Evolutionary conservation across 2,329 filamentous ascomycete genomes (phyloP).

Genomic region (Colletotrichum gloeosporioides): DNA sequence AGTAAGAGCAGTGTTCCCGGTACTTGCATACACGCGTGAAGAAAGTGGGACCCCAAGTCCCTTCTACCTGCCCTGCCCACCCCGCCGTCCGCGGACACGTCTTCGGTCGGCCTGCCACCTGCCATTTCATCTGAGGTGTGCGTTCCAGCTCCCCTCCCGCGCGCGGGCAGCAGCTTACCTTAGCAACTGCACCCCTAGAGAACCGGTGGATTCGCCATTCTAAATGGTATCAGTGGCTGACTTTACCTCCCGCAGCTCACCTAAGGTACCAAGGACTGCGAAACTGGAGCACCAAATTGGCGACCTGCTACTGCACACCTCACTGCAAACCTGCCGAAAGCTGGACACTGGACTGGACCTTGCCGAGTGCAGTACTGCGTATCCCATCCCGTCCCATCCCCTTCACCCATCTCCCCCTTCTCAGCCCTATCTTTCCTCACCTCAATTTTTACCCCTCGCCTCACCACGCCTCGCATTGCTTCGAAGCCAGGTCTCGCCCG

Average conservation of each 20-base stretch:
- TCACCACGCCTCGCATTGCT: constrained; percentile 8
- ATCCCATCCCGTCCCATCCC: constrained; percentile 20
- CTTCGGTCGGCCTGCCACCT: constrained; percentile 13
- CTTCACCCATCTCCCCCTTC: constrained; percentile 23
- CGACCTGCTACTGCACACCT: not conserved
- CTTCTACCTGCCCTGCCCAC: not conserved
- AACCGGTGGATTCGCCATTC: not conserved
- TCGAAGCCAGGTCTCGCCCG: not conserved
- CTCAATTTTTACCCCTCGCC: constrained; percentile 23
- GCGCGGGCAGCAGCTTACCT: not conserved
- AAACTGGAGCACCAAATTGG: not conserved
- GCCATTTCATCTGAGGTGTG: constrained; percentile 19
- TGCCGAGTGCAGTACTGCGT: constrained; percentile 1
- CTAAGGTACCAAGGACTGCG: not conserved
- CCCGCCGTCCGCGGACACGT: constrained; percentile 1
- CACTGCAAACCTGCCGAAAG: not conserved
- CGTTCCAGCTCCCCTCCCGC: not conserved
- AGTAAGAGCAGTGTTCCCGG: not conserved
- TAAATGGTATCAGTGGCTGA: constrained; percentile 7
- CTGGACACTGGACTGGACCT: not conserved
- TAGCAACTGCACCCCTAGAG: not conserved
- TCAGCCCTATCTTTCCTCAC: constrained; percentile 31
- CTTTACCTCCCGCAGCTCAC: not conserved
- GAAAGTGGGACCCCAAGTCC: not conserved
- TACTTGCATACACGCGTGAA: not conserved